Conservation (phyloP, 2,329 filamentous ascomycete species). For the Fusarium tjaetaba region DNA sequence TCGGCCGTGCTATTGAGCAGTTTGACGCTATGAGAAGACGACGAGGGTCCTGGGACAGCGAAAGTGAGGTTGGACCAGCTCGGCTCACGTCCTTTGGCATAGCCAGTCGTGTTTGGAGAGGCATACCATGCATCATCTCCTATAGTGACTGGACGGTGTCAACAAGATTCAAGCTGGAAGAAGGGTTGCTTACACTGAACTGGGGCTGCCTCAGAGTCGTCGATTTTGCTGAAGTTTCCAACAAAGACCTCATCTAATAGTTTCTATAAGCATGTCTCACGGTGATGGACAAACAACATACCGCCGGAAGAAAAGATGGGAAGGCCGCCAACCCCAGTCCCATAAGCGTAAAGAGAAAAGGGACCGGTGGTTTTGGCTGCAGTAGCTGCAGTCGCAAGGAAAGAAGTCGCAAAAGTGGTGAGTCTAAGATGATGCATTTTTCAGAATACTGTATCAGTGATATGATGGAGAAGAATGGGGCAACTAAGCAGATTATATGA, state of each 20-base stretch:
- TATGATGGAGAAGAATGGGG: not conserved
- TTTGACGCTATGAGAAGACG: not conserved
- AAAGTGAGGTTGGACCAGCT: slow-evolving; percentile 4
- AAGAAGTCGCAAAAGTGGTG: not conserved
- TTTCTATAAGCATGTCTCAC: not conserved
- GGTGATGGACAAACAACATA: not conserved
- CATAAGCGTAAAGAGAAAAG: slow-evolving; percentile 7
- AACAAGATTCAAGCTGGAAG: fast-evolving
- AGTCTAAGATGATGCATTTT: not conserved
- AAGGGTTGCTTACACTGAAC: not conserved
- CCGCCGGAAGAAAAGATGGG: not conserved
- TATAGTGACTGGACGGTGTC: not conserved
- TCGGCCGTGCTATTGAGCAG: not conserved
- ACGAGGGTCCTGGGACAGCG: not conserved
- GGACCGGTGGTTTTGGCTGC: not conserved
- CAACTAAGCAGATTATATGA: not conserved
- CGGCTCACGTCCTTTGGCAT: not conserved
- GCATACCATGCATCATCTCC: not conserved
- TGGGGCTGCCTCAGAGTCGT: not conserved
- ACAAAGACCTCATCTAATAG: not conserved
- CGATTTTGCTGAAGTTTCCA: slow-evolving; percentile 1
- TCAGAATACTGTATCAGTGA: not conserved
- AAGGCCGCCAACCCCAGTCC: not conserved
- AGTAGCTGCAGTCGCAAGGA: not conserved
- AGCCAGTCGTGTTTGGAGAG: not conserved